Conservation (phyloP, 2,329 filamentous ascomycete species). For the Bipolaris victoriae region DNA sequence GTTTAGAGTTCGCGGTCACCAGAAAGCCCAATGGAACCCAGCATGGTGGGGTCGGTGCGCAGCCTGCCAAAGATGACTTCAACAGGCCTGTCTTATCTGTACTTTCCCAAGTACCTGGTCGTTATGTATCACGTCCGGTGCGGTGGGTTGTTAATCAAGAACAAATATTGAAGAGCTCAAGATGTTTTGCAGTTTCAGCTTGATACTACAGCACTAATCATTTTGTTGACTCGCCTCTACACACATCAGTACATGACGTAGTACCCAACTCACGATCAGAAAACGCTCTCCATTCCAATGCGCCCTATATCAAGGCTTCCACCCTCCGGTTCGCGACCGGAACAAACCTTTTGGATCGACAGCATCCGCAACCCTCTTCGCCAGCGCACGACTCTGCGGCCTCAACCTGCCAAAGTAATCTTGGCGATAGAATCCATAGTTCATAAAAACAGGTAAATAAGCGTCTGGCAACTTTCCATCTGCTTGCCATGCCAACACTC, state of each 20-base stretch:
- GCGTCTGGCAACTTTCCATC: slow-evolving; percentile 50
- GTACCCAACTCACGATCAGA: neutral
- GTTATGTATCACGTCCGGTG: no score
- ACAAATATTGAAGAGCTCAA: no score
- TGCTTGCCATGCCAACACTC: slow-evolving; percentile 47
- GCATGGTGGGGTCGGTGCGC: no score
- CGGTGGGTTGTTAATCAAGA: no score
- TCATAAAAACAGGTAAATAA: slow-evolving; percentile 57
- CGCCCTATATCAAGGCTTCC: slow-evolving; percentile 38
- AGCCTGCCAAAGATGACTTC: no score
- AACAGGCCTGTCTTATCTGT: no score
- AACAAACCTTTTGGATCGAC: slow-evolving; percentile 54
- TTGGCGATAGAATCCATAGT: slow-evolving; percentile 54
- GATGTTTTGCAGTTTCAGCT: no score
- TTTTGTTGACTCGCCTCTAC: no score
- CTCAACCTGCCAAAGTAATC: slow-evolving; percentile 54
- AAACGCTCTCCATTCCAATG: neutral
- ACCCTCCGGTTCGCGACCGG: slow-evolving; percentile 51
- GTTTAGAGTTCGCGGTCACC: no score
- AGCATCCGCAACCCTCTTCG: slow-evolving; percentile 44
- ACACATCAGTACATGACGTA: neutral
- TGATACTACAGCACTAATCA: no score
- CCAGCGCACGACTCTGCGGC: slow-evolving; percentile 40
- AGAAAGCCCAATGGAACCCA: no score
- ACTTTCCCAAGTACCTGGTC: no score